A percentile compares a stretch with the other conserved stretches of the same genome.
phyloP scores from a whole-genome alignment of 2,329 filamentous ascomycete genomes.

The Pseudogymnoascus sp. region DNA sequence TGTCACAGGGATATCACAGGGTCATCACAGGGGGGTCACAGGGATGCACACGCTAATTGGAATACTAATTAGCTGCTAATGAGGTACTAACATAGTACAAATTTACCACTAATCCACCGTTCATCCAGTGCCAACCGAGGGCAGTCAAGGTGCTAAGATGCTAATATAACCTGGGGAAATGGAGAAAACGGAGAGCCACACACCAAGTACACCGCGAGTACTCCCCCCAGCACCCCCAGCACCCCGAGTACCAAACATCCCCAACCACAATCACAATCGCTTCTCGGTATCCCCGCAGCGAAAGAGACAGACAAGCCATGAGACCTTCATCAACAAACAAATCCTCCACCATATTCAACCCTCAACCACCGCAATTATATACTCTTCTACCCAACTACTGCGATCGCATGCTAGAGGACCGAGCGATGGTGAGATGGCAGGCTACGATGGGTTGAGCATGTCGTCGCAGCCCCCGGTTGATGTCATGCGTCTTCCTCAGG shows the following conservation, averaged over 20 bases:
- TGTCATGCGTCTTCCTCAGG: not conserved
- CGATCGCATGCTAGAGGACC: not conserved
- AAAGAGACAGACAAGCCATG: not conserved
- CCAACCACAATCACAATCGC: not conserved
- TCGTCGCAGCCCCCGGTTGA: not conserved
- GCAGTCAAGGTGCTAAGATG: not conserved
- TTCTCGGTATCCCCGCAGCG: not conserved
- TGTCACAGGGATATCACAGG: not conserved
- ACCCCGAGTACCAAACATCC: not conserved
- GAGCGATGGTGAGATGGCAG: slow-evolving; percentile 8
- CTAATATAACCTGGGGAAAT: slow-evolving; percentile 6
- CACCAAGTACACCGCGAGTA: not conserved
- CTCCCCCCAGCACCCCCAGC: no score
- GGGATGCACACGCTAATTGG: not conserved
- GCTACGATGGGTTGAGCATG: slow-evolving; percentile 8
- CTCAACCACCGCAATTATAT: not conserved
- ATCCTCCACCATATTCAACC: not conserved
- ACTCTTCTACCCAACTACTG: not conserved
- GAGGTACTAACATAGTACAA: not conserved
- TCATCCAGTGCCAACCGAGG: not conserved
- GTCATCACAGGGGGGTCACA: not conserved
- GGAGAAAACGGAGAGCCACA: not conserved
- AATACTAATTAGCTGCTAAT: not conserved
- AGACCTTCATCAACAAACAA: slow-evolving; percentile 4
- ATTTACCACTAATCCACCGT: not conserved